These are phyloP conservation scores for Blastobotrys indianensis DNA, from an alignment of 1,139 yeast species.

Conservation along the genomic window DNA sequence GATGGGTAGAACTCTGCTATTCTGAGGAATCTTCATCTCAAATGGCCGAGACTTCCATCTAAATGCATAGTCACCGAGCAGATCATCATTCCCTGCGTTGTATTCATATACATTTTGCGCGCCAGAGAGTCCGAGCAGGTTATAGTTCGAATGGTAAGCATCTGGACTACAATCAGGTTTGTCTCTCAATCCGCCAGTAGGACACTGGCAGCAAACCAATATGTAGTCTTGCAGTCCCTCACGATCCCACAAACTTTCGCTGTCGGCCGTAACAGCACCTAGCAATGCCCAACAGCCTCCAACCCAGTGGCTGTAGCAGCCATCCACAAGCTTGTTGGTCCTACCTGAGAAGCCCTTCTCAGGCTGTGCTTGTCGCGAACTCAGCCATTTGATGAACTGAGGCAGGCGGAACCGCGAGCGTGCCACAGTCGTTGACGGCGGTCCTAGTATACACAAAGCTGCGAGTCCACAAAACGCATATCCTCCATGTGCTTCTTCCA, in stretches of 20 bases:
- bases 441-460: constrained; percentile 48
- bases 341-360: constrained; percentile 92
- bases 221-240: constrained; percentile 60
- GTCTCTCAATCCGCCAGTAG: constrained; percentile 75
- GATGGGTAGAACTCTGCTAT: constrained; percentile 33
- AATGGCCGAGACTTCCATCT: constrained; percentile 24
- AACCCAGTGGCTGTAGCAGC: constrained; percentile 94
- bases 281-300: constrained; percentile 70
- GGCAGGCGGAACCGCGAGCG: constrained; percentile 25
- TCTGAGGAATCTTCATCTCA: constrained; percentile 11
- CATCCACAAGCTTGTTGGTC: constrained; percentile 89
- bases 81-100: constrained; percentile 22
- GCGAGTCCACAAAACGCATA: constrained; percentile 90
- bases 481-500: constrained; percentile 95
- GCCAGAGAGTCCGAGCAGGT: constrained; percentile 67
- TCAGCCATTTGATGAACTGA: constrained; percentile 51
- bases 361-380: constrained; percentile 55
- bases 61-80: constrained; percentile 27
- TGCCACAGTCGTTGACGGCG: constrained; percentile 30
- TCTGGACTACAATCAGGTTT: constrained; percentile 82
- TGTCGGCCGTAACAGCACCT: constrained; percentile 42
- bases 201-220: constrained; percentile 65
- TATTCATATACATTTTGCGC: constrained; percentile 50
- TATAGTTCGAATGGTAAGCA: constrained; percentile 86
- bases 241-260: constrained; percentile 40